These are phyloP conservation scores for Blastocrithidia nonstop DNA, from an alignment of 208 protist genomes.

Conservation along the genomic window DNA sequence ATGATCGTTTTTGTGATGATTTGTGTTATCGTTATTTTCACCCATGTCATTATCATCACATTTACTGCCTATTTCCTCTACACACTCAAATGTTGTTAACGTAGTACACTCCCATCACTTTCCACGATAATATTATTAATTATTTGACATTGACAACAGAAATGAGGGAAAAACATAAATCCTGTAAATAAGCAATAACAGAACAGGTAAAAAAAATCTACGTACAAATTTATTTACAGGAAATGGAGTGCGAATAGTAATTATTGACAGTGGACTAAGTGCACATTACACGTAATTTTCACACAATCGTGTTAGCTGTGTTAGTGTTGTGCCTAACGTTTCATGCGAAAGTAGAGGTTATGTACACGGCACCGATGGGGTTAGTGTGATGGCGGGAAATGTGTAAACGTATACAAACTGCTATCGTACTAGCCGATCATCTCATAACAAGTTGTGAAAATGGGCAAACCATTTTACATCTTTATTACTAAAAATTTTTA, in stretches of 20 bases:
- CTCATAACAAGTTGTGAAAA: too few relatives aligned
- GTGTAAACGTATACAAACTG: slow-evolving; percentile 5
- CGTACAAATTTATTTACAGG: slow-evolving; percentile 16
- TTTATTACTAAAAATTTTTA: too few relatives aligned
- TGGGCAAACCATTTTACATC: too few relatives aligned
- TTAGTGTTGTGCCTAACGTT: slow-evolving; percentile 40
- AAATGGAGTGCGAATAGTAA: slow-evolving; percentile 27
- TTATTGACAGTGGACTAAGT: slow-evolving; percentile 47
- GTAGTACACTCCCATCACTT: neutral
- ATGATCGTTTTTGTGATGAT: too few relatives aligned
- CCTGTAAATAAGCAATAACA: neutral
- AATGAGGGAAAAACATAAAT: too few relatives aligned
- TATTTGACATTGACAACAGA: neutral
- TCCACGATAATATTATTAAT: neutral
- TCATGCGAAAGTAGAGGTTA: slow-evolving; percentile 51
- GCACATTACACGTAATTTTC: slow-evolving; percentile 6
- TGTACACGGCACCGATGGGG: slow-evolving; percentile 95
- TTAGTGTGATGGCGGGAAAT: slow-evolving; percentile 79
- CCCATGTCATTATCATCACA: too few relatives aligned
- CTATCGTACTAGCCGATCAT: too few relatives aligned
- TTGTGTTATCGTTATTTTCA: too few relatives aligned
- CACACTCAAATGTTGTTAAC: too few relatives aligned
- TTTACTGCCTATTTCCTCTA: too few relatives aligned
- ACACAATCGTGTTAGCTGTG: slow-evolving; percentile 15
- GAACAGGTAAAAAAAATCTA: neutral